phyloP scores from a whole-genome alignment of 768 basidiomycete species.

The Heimioporus sp. region DNA sequence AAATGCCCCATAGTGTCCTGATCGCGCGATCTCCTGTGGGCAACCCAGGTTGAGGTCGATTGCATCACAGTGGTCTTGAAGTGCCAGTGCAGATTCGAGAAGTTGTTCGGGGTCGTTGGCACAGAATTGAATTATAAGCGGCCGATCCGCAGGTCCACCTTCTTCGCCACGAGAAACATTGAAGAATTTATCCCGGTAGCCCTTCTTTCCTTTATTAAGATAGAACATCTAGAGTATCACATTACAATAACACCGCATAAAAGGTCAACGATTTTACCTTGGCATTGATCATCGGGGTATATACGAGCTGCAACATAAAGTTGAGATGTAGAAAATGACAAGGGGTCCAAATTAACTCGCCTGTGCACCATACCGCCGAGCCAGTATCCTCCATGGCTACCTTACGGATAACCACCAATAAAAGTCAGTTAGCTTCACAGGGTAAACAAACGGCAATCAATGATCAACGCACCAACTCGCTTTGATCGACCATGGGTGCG shows the following conservation, averaged over 20 bases:
- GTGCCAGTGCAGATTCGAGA: slow-evolving; percentile 69
- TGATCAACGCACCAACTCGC: slow-evolving; percentile 72
- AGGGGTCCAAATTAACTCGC: slow-evolving; percentile 33
- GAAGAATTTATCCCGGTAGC: slow-evolving; percentile 64
- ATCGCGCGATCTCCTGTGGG: slow-evolving; percentile 91
- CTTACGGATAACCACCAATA: slow-evolving; percentile 3
- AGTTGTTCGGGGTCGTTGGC: slow-evolving; percentile 83
- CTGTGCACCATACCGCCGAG: slow-evolving; percentile 79
- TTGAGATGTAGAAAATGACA: too few relatives aligned
- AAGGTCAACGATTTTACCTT: slow-evolving; percentile 45
- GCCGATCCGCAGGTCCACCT: slow-evolving; percentile 72
- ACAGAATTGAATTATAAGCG: slow-evolving; percentile 91
- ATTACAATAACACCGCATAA: background rate
- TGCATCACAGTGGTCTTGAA: slow-evolving; percentile 85
- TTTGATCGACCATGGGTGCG: slow-evolving; percentile 99
- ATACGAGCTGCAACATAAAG: slow-evolving; percentile 57
- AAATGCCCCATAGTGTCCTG: slow-evolving; percentile 86
- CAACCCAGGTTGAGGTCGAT: slow-evolving; percentile 94
- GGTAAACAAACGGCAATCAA: background rate
- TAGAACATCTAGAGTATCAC: slow-evolving; percentile 54
- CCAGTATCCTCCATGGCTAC: slow-evolving; percentile 88
- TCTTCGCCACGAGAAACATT: slow-evolving; percentile 76
- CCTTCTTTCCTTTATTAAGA: slow-evolving; percentile 31
- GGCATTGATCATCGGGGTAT: slow-evolving; percentile 98
- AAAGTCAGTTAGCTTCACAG: background rate